These are phyloP conservation scores for Penicillium angulare DNA, from an alignment of 495 filamentous ascomycete species.

Conservation along the genomic window DNA sequence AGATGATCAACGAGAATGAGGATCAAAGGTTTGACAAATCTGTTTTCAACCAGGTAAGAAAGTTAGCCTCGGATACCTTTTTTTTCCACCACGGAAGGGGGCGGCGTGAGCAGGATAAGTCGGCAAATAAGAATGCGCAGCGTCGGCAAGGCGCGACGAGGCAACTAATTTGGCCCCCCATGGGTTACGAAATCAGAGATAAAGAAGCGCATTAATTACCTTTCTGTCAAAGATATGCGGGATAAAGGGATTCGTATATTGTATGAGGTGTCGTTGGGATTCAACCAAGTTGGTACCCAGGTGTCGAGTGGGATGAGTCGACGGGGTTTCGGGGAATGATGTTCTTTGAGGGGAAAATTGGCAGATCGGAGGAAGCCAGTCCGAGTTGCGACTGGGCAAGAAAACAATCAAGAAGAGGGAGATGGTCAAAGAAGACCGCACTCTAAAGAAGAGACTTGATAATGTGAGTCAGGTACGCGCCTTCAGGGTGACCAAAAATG, in stretches of 20 bases:
- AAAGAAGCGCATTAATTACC: conserved; percentile 12
- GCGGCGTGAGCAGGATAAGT: background rate
- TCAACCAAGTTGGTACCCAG: background rate
- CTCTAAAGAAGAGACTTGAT: conserved; percentile 5
- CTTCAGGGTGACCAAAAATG: background rate
- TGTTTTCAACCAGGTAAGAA: background rate
- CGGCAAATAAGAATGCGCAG: conserved; percentile 11
- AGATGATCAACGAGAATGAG: conserved; percentile 1
- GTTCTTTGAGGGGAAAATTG: conserved; percentile 7
- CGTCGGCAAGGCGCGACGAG: conserved; percentile 10
- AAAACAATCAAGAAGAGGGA: background rate
- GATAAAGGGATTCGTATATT: no score
- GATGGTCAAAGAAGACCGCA: background rate
- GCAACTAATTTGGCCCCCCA: conserved; percentile 10
- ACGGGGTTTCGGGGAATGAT: conserved; percentile 18
- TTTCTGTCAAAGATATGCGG: background rate
- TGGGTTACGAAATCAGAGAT: background rate
- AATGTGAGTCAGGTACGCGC: background rate
- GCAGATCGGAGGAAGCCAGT: conserved; percentile 10
- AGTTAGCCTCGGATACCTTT: conserved; percentile 14
- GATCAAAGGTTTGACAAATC: conserved; percentile 7
- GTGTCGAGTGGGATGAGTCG: conserved; percentile 15
- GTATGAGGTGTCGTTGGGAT: no score
- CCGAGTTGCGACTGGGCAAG: conserved; percentile 1
- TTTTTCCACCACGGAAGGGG: conserved; percentile 1